Base-by-base conservation (phyloP, 2,329 filamentous ascomycete species). In the Fusarium mundagurra region DNA sequence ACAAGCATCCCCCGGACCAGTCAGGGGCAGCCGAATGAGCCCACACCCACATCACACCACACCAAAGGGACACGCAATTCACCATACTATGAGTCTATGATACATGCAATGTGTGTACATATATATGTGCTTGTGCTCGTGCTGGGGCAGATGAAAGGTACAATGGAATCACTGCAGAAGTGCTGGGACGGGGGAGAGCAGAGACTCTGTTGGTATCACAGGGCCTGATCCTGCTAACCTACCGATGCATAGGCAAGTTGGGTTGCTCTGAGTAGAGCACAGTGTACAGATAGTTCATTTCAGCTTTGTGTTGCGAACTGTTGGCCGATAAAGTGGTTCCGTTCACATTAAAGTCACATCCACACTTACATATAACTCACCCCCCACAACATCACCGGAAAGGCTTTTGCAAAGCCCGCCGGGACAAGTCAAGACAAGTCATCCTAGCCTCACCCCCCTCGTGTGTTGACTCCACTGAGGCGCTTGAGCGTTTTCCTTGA, bases 401-500 rank as follows among this genome's bases (percentile, higher is more conserved):
- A 63, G 61, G 67, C 67, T 74, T 63, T 68, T 58, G 36, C 44
- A 51, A 54, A 67, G 51, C 43, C 71, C 51, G 61, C 64, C 61
- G 57, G 48, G 27, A 50, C 13, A 55, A 61, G 63, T 55, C 63
- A 45, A 22, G 45, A 14, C 48, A 55, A 66, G 66, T 59, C 64
- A 61, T 65, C 41, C 55, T 59, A 50, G 63, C 62, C 66, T 67
- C 62, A 53, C 63, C 62, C 69, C 65, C 60, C 39, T 70, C 53
- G 63, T 41, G 47, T 55, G 39, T 53, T 47, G 61, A 59, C 74
- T 58, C 76, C 76, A 78, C 76, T 61, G 63, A 54, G 73, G 64
- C 69, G 66, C 54, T 71, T 54, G 65, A 76, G 76, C 66, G 62
- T 71, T 74, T 69, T 61, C 63, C 64, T 73, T 68, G 76, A 75